Conservation (phyloP, 2,329 filamentous ascomycete genomes). For the Xylariaceae sp. region DNA sequence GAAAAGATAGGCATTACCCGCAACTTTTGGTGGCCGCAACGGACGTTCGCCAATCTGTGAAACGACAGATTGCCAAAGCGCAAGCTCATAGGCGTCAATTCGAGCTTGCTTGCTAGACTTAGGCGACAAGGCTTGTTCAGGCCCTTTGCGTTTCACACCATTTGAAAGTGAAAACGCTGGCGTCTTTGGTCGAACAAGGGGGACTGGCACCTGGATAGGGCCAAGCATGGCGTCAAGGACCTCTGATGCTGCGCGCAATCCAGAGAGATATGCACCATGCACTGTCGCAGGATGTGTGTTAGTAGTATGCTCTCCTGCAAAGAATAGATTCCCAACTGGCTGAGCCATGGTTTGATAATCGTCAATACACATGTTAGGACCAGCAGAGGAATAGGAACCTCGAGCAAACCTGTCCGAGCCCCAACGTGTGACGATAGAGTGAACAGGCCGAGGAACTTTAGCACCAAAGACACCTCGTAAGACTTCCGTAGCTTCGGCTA, state of each 20-base stretch:
- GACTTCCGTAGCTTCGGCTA: slow-evolving; percentile 75
- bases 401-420: slow-evolving; percentile 84
- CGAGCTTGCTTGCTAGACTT: slow-evolving; percentile 50
- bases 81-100: slow-evolving; percentile 53
- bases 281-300: slow-evolving; percentile 95
- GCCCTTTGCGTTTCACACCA: slow-evolving; percentile 52
- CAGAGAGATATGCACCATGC: slow-evolving; percentile 92
- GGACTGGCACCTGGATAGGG: slow-evolving; percentile 70
- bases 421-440: slow-evolving; percentile 91
- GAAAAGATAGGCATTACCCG: slow-evolving; percentile 81
- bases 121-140: slow-evolving; percentile 30
- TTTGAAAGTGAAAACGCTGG: slow-evolving; percentile 25
- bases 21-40: slow-evolving; percentile 64
- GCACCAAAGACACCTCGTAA: slow-evolving; percentile 70
- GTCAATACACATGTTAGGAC: slow-evolving; percentile 71
- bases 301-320: slow-evolving; percentile 94
- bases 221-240: slow-evolving; percentile 77
- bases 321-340: slow-evolving; percentile 81
- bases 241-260: slow-evolving; percentile 82
- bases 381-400: slow-evolving; percentile 93
- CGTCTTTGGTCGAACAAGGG: slow-evolving; percentile 67
- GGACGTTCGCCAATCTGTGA: slow-evolving; percentile 69
- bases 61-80: slow-evolving; percentile 49
- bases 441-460: slow-evolving; percentile 70
- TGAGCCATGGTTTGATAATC: slow-evolving; percentile 93